Conservation (phyloP, 768 basidiomycete species). For the Suillus bovinus region DNA sequence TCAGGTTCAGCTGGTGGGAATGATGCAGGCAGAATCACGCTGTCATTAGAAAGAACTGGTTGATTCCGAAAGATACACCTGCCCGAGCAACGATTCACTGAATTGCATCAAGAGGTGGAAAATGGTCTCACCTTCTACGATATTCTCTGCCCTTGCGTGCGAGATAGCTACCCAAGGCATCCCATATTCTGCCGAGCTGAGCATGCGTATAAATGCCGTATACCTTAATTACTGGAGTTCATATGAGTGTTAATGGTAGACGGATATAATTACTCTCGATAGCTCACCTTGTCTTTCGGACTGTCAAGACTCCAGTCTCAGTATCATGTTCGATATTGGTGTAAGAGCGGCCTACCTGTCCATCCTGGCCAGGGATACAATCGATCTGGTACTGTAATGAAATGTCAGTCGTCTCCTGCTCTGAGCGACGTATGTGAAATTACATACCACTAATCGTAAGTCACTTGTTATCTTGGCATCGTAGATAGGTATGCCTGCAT, state of each 20-base stretch:
- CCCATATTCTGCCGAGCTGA: slow-evolving; percentile 50
- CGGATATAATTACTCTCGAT: neutral
- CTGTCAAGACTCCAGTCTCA: slow-evolving; percentile 24
- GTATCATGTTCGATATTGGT: neutral
- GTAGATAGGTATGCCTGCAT: slow-evolving; percentile 55
- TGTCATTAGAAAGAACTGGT: slow-evolving; percentile 35
- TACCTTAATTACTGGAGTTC: slow-evolving; percentile 42
- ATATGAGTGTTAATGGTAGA: neutral
- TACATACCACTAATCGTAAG: slow-evolving; percentile 46
- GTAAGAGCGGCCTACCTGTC: slow-evolving; percentile 23
- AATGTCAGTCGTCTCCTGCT: neutral
- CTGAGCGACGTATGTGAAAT: neutral
- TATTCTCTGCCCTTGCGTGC: slow-evolving; percentile 52
- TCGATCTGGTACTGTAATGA: slow-evolving; percentile 48
- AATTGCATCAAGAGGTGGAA: neutral
- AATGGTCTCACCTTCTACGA: slow-evolving; percentile 40
- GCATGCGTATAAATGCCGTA: slow-evolving; percentile 53
- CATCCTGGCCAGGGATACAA: slow-evolving; percentile 40
- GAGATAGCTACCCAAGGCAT: slow-evolving; percentile 43
- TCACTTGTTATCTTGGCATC: slow-evolving; percentile 68
- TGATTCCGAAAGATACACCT: slow-evolving; percentile 50
- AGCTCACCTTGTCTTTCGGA: slow-evolving; percentile 43
- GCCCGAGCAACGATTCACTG: slow-evolving; percentile 4
- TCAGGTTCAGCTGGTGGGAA: slow-evolving; percentile 44
- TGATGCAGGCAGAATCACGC: slow-evolving; percentile 50